Percentiles rank a stretch among this genome's conserved stretches.
phyloP scores from a whole-genome alignment of 805 yeast genomes.

The Yarrowia hollandica region DNA sequence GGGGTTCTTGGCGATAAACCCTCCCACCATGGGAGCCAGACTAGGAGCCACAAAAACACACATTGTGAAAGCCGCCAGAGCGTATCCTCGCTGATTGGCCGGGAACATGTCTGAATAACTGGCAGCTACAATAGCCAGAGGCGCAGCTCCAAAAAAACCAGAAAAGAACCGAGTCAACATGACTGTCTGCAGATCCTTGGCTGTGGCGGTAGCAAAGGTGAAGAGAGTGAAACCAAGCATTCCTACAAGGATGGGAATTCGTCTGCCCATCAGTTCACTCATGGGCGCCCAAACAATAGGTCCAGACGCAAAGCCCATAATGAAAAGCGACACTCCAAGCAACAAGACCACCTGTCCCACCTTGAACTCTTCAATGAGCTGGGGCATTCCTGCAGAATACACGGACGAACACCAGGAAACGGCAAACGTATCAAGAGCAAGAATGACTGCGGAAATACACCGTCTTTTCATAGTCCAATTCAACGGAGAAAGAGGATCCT shows the following conservation, averaged over 20 bases:
- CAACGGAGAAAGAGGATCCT: constrained; percentile 78
- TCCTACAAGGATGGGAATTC: constrained; percentile 55
- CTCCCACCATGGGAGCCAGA: constrained; percentile 71
- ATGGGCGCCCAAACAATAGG: constrained; percentile 81
- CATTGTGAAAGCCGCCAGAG: constrained; percentile 64
- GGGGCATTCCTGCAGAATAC: constrained; percentile 58
- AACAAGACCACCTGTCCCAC: constrained; percentile 60
- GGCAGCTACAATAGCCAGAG: constrained; percentile 79
- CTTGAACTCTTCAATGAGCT: constrained; percentile 50
- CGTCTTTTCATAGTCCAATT: constrained; percentile 61
- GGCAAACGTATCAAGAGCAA: constrained; percentile 49
- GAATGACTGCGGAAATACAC: constrained; percentile 43
- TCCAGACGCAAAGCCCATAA: constrained; percentile 82
- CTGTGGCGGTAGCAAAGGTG: constrained; percentile 68
- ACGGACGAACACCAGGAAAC: constrained; percentile 71
- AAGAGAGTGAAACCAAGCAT: constrained; percentile 55
- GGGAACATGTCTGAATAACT: constrained; percentile 75
- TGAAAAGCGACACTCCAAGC: constrained; percentile 70
- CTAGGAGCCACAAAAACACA: constrained; percentile 71
- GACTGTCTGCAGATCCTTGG: constrained; percentile 69
- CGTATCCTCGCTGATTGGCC: constrained; percentile 63
- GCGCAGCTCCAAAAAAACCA: constrained; percentile 77
- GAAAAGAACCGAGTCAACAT: constrained; percentile 73
- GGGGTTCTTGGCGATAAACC: constrained; percentile 50
- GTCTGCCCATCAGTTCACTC: constrained; percentile 71